Evolutionary conservation across 2,329 filamentous ascomycete genomes (phyloP), one percentile per base, ranked within the genome.

Genomic region (Ascosphaera acerosa): DNA sequence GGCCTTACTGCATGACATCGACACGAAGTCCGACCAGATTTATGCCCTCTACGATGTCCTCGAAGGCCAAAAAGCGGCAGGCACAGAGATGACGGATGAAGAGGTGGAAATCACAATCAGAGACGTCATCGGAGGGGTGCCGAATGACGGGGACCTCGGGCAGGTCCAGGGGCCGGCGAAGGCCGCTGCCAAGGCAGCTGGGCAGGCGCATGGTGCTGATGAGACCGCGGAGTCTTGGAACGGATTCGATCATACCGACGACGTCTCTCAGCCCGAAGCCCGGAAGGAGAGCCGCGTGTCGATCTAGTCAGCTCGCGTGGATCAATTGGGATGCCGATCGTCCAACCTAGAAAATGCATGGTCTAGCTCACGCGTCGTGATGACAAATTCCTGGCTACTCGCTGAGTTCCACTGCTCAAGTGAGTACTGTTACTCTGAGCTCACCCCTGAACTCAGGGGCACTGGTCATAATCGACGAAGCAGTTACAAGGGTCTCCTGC

Each of bases 41-140:
- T 89, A 90, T 51, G 64, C 67, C 26, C 58, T 90, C 10, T 77
- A 82, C 41, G 80, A 90, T 47, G 77, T 87, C 1, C 58, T 87
- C 1, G 77, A 84, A 49, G 76, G 73, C 4, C 76, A 82, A 47
- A 77, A 75, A 53, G 58, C 59, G 19, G 60, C 61, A 2, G 68
- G 68, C 0, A 63, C 67, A 42, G 58, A 62, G 38, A 70, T 75
- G 61, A 64, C 57, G 1, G 61, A 66, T 39, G 62, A 66, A 14
- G 62, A 70, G 41, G 55, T 72, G 27, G 70, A 75, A 41, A 57
- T 70, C 41, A 76, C 71, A 1, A 58, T 76, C 10, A 44, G 54
- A 35, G 34, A 20, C 17, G 12, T 22, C 15, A 22, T 29, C 19
- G 27, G 32, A 15, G 28, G 3, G n/a, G 15, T 15, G 4, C 26